A percentile compares a stretch with the other conserved stretches of the same genome.
phyloP scores from a whole-genome alignment of 2,329 filamentous ascomycete species.

The Fusarium subglutinans region DNA sequence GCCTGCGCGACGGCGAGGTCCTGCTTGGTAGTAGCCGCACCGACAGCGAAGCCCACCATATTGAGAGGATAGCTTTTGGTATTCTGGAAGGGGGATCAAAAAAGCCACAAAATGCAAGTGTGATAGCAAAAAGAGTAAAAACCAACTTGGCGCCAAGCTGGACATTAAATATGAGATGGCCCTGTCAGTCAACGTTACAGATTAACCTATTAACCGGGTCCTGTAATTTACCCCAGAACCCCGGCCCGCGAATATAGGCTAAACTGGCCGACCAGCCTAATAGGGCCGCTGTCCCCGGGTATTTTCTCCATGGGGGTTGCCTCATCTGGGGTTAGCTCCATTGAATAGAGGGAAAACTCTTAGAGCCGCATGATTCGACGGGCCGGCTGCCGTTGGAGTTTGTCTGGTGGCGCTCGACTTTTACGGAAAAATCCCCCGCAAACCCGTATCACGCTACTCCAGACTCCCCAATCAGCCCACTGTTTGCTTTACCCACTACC shows the following conservation, averaged over 20 bases:
- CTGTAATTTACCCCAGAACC: slow-evolving; percentile 1
- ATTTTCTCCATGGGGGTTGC: background rate
- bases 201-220: slow-evolving; percentile 14
- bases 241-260: background rate
- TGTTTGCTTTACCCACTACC: slow-evolving; percentile 26
- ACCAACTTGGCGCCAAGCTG: slow-evolving; percentile 6
- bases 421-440: background rate
- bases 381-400: slow-evolving; percentile 2
- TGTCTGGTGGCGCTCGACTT: background rate
- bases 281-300: background rate
- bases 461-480: slow-evolving; percentile 16
- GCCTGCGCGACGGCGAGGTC: slow-evolving; percentile 51
- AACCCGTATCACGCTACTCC: background rate
- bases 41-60: slow-evolving; percentile 1
- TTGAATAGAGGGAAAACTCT: background rate
- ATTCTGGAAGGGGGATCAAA: background rate
- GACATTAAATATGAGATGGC: background rate
- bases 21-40: slow-evolving; percentile 12
- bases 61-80: background rate
- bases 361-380: slow-evolving; percentile 2
- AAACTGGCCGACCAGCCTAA: background rate
- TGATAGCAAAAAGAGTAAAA: background rate
- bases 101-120: background rate
- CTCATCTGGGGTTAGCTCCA: background rate
- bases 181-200: background rate